Base-by-base conservation (phyloP, 768 basidiomycete genomes). In the Gelatoporia subvermispora region DNA sequence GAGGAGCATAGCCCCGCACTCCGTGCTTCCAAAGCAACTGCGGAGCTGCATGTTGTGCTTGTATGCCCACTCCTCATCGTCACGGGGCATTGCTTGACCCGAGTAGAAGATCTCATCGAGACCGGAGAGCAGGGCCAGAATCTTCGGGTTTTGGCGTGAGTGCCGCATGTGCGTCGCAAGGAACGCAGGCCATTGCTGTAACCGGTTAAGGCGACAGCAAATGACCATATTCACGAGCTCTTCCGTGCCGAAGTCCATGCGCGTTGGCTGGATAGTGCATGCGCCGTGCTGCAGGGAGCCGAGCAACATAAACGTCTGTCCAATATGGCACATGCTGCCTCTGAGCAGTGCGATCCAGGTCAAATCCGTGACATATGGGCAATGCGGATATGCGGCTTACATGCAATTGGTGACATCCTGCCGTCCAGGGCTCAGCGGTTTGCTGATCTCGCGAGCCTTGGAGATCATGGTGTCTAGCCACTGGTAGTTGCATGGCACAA, bases 291-390 rank as follows among this genome's bases (percentile, higher is more conserved):
- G 82, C 38, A 88, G 67, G 50, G 73, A 66, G 45, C 84, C 82
- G 56, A 87, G 66, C 50, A 88, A 70, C 78, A 86, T 85, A 72
- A 81, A 85, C 34, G 74, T 77, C 60, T 85, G 82, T 23, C 66
- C 85, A 50, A 87, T 85, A 65, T 86, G 85, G 63, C 82, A 85
- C 80, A 86, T 82, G 70, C 81, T 83, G 56, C 85, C 83, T 72
- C 84, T 85, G 67, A 56, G 53, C 62, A 50, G 41, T 51, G 48
- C 52, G 53, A 69, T 63, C 67, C 63, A 70, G 45, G 28, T 31
- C 28, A 31, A 13, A 31, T 31, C 28, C 7, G 28, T 20, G 13
- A 16, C 17, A 2, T 38, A 13, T 18, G n/a, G 22, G 18, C 16
- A 7, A 40, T 23, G 46, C 39, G 38, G 34, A 48, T 8, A 48